Evolutionary conservation across 495 filamentous ascomycete species (phyloP), one percentile per base, ranked within the genome.

Genomic region (Xylaria curta): DNA sequence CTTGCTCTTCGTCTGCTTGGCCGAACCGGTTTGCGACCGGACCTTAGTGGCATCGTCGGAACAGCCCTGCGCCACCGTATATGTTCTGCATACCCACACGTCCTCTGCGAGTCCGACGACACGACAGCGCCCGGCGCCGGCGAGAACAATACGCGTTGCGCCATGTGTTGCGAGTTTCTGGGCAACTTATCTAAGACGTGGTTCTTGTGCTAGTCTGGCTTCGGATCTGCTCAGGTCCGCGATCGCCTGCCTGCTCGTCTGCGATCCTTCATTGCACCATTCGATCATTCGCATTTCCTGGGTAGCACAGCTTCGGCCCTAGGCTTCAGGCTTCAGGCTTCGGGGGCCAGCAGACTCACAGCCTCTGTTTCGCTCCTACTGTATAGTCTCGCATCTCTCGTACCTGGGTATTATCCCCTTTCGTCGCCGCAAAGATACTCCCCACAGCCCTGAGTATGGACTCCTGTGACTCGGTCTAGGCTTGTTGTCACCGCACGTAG

Each of bases 161-260:
- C 68, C 68, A 73, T 77, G 75, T 72, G 42, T 73, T 71, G 75
- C 73, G 68, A 64, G 60, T 68, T 72, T 53, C 61, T 78, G 44
- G 73, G 65, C 70, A 61, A 26, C 61, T 73, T 70, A 68, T 71
- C 75, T 73, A 74, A 58, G 73, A 78, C 71, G 67, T 72, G 69
- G 54, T 73, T 72, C 66, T 72, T 72, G 72, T 77, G 67, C 51
- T 63, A 71, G 58, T 60, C 58, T 60, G 13, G 69, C 54, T 69
- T 65, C 60, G 72, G 64, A 70, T 67, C 67, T 69, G 71, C 70
- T 17, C 56, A 31, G 42, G 56, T 66, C 56, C 56, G 58, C 58
- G 26, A 15, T 56, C 46, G 64, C 42, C 70, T 70, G 24, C 54
- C 62, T 66, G 28, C 49, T 42, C 46, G 28, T 24, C 33, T 42